Conservation (phyloP, 2,329 filamentous ascomycete genomes). For the Samsoniella hepiali region DNA sequence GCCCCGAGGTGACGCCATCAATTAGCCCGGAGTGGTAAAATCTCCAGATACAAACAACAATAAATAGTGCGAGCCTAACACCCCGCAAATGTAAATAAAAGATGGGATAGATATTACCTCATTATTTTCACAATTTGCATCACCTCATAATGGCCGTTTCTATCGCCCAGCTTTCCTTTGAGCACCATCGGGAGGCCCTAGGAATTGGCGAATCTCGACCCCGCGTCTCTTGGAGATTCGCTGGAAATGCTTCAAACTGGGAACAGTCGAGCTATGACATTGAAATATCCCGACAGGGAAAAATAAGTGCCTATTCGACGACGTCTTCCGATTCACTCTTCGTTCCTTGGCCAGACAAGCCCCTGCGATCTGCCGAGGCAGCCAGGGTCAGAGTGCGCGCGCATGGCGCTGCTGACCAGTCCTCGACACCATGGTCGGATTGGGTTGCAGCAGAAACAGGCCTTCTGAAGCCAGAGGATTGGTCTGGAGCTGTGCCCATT, state of each 20-base stretch:
- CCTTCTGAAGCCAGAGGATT: constrained; percentile 29
- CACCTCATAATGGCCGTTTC: constrained; percentile 34
- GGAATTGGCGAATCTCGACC: constrained; percentile 44
- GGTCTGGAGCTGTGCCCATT: constrained; percentile 31
- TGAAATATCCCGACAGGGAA: constrained; percentile 32
- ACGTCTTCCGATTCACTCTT: neutral
- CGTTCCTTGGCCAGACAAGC: neutral
- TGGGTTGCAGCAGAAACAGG: constrained; percentile 34
- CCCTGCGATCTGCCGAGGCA: neutral
- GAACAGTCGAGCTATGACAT: constrained; percentile 43
- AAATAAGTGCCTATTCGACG: neutral
- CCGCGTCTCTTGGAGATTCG: constrained; percentile 46
- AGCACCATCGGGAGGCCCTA: constrained; percentile 40
- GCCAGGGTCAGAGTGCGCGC: neutral
- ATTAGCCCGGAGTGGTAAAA: neutral
- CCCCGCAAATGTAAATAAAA: too few species aligned
- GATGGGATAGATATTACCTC: too few species aligned
- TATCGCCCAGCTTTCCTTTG: constrained; percentile 39
- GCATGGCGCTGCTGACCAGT: neutral
- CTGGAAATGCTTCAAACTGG: constrained; percentile 38
- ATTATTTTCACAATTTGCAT: neutral
- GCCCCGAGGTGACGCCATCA: neutral
- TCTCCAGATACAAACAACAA: neutral
- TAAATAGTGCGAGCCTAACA: neutral
- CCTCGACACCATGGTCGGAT: neutral